Base-by-base conservation (phyloP, 1,139 yeast genomes). In the Sugiyamaella castrensis region DNA sequence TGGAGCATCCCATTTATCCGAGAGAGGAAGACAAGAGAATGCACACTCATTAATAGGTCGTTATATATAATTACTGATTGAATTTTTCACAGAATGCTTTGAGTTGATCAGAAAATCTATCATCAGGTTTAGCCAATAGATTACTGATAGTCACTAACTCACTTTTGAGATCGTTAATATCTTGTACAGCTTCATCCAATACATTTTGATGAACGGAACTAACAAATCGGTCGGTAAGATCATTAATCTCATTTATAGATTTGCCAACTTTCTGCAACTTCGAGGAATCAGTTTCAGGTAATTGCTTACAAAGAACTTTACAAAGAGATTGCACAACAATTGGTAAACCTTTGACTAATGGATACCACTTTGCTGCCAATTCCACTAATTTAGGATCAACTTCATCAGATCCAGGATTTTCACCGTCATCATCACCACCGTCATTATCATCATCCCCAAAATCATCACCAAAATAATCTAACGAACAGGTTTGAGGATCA, bases 81-180 rank as follows among this genome's bases (percentile, higher is more conserved):
- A 42, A 42, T 26, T 16, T 35, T 11, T 42, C 46, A 28, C 12
- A 12, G 31, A 35, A 42, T 35, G 40, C 40, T 12, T 40, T 39
- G 13, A 42, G 40, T 36, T 42, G 46, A n/a, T 28, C 37, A 4
- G 46, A 42, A 28, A 42, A 42, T 35, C 19, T 35, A 30, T 42
- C 46, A 24, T 29, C 15, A 9, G 46, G 46, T n/a, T 4, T 28
- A 8, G 40, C 26, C 13, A 36, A 24, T 10, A 36, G 34, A 15
- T 36, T 35, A 4, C 35, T 27, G 10, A 42, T 42, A 24, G 40
- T 35, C 39, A 28, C 40, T 9, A 42, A 35, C 11, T 40, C 46
- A 12, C 37, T 35, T 29, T 42, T 42, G 35, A 36, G 36, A 27
- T 42, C 46, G 8, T 39, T 36, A 15, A 42, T 29, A 28, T 19